Conservation (phyloP, 257 asterid species). For the Solanum chiquidenum region DNA sequence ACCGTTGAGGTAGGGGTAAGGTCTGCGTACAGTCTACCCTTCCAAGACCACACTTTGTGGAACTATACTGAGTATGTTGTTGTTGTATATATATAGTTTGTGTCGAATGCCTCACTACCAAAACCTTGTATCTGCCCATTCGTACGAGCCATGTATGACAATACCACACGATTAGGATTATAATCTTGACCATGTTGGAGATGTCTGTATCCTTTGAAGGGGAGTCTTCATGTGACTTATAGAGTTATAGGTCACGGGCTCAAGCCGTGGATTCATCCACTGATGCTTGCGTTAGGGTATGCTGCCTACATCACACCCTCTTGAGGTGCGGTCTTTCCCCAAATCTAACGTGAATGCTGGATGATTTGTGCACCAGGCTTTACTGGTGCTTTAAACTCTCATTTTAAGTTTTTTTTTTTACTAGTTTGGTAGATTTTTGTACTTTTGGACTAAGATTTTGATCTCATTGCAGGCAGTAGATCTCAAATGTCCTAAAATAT, state of each 20-base stretch:
- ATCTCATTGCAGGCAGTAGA: slow-evolving; percentile 74
- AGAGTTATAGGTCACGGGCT: not conserved
- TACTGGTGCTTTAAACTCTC: not conserved
- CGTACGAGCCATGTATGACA: not conserved
- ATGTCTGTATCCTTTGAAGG: not conserved
- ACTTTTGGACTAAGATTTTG: not conserved
- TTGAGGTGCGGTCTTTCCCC: not conserved
- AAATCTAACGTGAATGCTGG: not conserved
- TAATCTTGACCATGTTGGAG: not conserved
- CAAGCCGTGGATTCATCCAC: not conserved
- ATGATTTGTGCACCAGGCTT: not conserved
- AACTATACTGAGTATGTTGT: not conserved
- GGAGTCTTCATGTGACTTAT: not conserved
- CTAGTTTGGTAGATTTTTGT: not conserved
- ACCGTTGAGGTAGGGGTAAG: not conserved
- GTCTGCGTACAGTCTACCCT: not conserved
- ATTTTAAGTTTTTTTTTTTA: not conserved
- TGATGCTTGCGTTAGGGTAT: not conserved
- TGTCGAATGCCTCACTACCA: not conserved
- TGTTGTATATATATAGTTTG: not conserved
- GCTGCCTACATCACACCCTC: not conserved
- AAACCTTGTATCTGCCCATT: not conserved
- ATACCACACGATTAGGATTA: not conserved
- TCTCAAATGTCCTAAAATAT: slow-evolving; percentile 75
- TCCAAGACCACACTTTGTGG: not conserved